Evolutionary conservation across 192 early-diverging fungal species (phyloP), one percentile per base, ranked within the genome.

Genomic region (Funneliformis geosporum): DNA sequence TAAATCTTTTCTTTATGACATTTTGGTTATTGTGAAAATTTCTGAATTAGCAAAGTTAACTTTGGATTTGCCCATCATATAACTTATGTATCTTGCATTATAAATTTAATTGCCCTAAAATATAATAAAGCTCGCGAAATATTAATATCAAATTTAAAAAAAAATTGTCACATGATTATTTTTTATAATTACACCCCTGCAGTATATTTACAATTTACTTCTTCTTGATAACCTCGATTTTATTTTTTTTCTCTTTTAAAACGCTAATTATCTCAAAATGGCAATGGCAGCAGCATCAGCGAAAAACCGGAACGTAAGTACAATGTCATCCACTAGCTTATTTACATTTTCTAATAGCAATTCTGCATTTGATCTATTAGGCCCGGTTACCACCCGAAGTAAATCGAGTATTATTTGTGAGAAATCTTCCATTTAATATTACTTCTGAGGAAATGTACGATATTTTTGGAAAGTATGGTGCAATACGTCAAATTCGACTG

Each of bases 371-470:
- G 3, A 44, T 55, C 27, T 27, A 39, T 23, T 84, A 89, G 87
- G 93, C 88, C 44, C 92, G 93, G 40, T 87, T 98, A 59, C 93
- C 97, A 60, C 93, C 96, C 61, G 96, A 95, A 85, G 97, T 99
- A 38, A 99, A 99, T 84, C 89, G 97, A 65, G 93, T 95, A 7
- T 89, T 99, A 21, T 93, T 97, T 75, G 94, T 99, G 10, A 89
- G 89, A 60, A 98, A 99, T 84, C 87, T 99, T 43, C 96, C 98
- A 14, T 99, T 95, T 88, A 97, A 97, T 86, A 97, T 98, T 80
- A 95, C 98, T 10, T 80, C 93, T 0, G 98, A 98, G 79, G 98
- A 99, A 80, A 91, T 99, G 92, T 99, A 95, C 81, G 98, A 99
- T 81, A 88, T 99, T 62, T 99, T 99, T 91, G 97, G 97, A 69